These are phyloP conservation scores for Plectosphaerella cucumerina DNA, from an alignment of 2,329 filamentous ascomycete species.

Conservation along the genomic window DNA sequence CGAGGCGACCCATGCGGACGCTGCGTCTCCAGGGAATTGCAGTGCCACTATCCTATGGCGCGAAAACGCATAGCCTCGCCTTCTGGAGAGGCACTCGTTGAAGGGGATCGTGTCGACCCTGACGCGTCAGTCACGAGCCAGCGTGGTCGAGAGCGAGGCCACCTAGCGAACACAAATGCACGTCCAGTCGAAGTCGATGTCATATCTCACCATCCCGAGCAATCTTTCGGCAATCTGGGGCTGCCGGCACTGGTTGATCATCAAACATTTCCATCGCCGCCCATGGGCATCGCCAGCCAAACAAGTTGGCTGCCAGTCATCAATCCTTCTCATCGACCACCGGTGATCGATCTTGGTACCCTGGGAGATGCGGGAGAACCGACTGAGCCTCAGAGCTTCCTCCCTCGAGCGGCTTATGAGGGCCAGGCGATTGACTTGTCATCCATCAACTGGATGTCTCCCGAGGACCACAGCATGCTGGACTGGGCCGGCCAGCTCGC, in stretches of 20 bases:
- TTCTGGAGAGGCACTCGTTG: background rate
- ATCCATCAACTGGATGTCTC: conserved; percentile 8
- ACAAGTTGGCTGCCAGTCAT: background rate
- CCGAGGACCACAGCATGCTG: conserved; percentile 1
- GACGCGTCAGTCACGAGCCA: background rate
- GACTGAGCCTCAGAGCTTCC: background rate
- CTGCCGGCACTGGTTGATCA: background rate
- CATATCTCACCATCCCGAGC: background rate
- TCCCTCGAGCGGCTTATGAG: background rate
- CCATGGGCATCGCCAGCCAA: background rate
- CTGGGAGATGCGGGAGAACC: background rate
- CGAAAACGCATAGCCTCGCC: conserved; percentile 1
- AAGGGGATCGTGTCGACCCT: background rate
- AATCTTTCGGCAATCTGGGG: background rate
- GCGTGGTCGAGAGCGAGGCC: no score
- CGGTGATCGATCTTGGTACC: background rate
- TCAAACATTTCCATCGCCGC: background rate
- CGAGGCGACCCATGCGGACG: conserved; percentile 8
- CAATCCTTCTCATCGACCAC: background rate
- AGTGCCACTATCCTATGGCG: conserved; percentile 8
- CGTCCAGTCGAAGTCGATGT: no score
- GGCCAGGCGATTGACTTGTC: conserved; percentile 2
- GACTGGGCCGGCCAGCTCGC: conserved; percentile 1
- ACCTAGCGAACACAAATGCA: no score
- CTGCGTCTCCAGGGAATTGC: conserved; percentile 2